A percentile compares a stretch with the other conserved stretches of the same genome.
Evolutionary conservation across 129 eudicot genomes (phyloP).

Genomic region (Sambucus nigra): DNA sequence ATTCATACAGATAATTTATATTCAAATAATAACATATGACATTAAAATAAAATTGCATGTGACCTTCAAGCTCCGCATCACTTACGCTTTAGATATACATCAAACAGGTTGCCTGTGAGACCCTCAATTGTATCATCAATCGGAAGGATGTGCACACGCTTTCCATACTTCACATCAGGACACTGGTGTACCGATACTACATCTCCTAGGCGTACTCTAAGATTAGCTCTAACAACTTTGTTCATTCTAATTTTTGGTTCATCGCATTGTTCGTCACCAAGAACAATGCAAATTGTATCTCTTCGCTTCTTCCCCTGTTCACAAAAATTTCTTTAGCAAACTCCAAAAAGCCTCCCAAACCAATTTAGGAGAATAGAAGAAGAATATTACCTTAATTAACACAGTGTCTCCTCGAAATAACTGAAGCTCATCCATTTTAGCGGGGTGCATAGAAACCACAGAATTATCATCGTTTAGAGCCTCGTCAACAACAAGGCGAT

Average conservation of each 20-base stretch:
- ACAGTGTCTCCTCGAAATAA: constrained; percentile 37
- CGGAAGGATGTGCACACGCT: constrained; percentile 23
- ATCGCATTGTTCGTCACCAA: constrained; percentile 23
- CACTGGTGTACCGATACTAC: constrained; percentile 24
- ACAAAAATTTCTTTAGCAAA: not conserved
- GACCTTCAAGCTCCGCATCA: not conserved
- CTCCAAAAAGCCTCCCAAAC: not conserved
- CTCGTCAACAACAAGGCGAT: constrained; percentile 34
- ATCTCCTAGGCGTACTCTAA: constrained; percentile 29
- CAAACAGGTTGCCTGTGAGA: constrained; percentile 23
- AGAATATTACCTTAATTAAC: constrained; percentile 23
- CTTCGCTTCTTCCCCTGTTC: constrained; percentile 34
- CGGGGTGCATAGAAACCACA: constrained; percentile 32
- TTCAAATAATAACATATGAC: not conserved
- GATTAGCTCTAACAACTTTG: constrained; percentile 25
- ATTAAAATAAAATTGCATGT: not conserved
- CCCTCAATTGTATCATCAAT: constrained; percentile 36
- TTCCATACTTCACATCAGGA: constrained; percentile 30
- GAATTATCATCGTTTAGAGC: constrained; percentile 40
- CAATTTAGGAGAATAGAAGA: not conserved
- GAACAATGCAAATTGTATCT: constrained; percentile 26
- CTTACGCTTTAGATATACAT: constrained; percentile 24
- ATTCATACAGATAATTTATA: no score
- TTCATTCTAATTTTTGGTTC: constrained; percentile 27
- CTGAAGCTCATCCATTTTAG: constrained; percentile 35